These are phyloP conservation scores for Arthrobotrys iridis DNA, from an alignment of 2,329 filamentous ascomycete genomes.

Conservation along the genomic window DNA sequence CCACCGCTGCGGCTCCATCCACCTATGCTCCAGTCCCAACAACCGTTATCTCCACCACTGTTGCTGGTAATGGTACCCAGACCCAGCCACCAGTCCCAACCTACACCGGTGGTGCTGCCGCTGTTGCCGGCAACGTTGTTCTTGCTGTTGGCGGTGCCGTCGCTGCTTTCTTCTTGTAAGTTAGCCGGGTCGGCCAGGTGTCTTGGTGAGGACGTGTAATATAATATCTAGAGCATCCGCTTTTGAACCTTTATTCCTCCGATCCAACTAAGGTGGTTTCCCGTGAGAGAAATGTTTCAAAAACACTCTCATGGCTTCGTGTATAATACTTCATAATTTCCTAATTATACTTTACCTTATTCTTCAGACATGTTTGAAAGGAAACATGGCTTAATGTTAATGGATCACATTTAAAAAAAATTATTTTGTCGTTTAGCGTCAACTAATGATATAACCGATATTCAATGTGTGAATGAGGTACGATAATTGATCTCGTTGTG, in stretches of 20 bases:
- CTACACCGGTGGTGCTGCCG: slow-evolving; percentile 36
- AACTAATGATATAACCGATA: background rate
- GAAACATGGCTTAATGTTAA: slow-evolving; percentile 44
- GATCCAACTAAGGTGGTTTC: background rate
- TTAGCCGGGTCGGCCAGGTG: slow-evolving; percentile 17
- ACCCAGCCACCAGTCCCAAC: slow-evolving; percentile 32
- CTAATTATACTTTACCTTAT: slow-evolving; percentile 39
- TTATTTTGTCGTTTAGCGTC: background rate
- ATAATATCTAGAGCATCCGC: background rate
- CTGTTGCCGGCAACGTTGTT: slow-evolving; percentile 40
- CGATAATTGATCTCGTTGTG: background rate
- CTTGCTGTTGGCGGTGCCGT: slow-evolving; percentile 52
- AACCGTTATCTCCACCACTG: slow-evolving; percentile 21
- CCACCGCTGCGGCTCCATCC: slow-evolving; percentile 13
- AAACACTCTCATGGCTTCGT: slow-evolving; percentile 21
- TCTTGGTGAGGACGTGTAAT: slow-evolving; percentile 6
- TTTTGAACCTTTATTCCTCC: background rate
- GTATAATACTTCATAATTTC: slow-evolving; percentile 50
- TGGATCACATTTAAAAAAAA: slow-evolving; percentile 16
- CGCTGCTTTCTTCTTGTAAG: slow-evolving; percentile 55
- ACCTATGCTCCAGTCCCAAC: slow-evolving; percentile 34
- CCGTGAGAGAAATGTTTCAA: slow-evolving; percentile 7
- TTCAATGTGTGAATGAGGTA: background rate
- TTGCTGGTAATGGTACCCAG: slow-evolving; percentile 24
- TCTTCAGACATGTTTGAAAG: slow-evolving; percentile 7